phyloP scores from a whole-genome alignment of 176 grass and related monocot species.

The Carex kokanica region DNA sequence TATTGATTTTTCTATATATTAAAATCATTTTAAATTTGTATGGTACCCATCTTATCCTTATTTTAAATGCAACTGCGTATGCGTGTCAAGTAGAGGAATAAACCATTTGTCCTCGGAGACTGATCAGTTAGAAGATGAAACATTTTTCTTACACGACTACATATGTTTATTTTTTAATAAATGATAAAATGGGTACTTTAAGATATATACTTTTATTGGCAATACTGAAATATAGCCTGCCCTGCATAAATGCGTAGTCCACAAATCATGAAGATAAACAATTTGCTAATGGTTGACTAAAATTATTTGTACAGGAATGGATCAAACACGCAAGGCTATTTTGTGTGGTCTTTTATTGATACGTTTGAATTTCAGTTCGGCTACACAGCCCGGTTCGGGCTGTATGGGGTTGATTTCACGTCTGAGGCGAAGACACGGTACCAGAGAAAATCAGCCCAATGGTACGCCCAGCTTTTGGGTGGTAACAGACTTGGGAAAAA shows the following conservation, averaged over 20 bases:
- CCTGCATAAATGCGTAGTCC: background rate
- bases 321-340: slow-evolving; percentile 62
- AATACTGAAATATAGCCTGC: background rate
- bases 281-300: background rate
- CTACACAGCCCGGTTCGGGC: slow-evolving; percentile 24
- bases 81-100: too few species aligned
- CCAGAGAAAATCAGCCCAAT: slow-evolving; percentile 35
- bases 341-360: slow-evolving; percentile 76
- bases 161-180: too few species aligned
- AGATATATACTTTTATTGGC: background rate
- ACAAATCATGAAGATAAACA: background rate
- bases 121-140: too few species aligned
- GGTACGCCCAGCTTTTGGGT: slow-evolving; percentile 57
- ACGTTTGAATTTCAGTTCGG: slow-evolving; percentile 46
- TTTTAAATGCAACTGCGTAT: too few species aligned
- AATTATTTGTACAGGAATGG: slow-evolving; percentile 54
- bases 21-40: too few species aligned
- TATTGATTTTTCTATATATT: too few species aligned
- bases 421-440: slow-evolving; percentile 38
- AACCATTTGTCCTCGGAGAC: too few species aligned
- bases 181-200: too few species aligned
- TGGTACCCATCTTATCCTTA: too few species aligned
- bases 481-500: slow-evolving; percentile 29
- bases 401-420: slow-evolving; percentile 48
- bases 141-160: too few species aligned